These are phyloP conservation scores for Asterophora lycoperdoides DNA, from an alignment of 768 basidiomycete species.

Conservation along the genomic window DNA sequence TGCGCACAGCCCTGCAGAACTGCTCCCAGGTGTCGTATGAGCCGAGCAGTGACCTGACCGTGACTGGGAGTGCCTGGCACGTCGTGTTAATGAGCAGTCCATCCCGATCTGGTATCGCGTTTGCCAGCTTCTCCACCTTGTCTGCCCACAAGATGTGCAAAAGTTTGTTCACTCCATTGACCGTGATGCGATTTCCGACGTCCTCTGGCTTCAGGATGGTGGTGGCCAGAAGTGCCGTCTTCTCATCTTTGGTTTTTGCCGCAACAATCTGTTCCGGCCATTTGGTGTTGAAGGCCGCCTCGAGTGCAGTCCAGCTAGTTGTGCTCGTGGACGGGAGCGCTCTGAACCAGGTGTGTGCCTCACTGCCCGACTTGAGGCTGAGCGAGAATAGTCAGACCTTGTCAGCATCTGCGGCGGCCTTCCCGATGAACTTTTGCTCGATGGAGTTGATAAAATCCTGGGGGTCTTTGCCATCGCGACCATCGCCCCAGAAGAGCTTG, in stretches of 20 bases:
- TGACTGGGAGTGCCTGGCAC: slow-evolving; percentile 8
- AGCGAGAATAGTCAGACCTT: slow-evolving; percentile 14
- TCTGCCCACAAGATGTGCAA: slow-evolving; percentile 22
- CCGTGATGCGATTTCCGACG: slow-evolving; percentile 15
- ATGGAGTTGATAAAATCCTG: slow-evolving; percentile 20
- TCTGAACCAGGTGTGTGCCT: slow-evolving; percentile 13
- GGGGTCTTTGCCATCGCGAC: slow-evolving; percentile 9
- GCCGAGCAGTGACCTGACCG: background rate
- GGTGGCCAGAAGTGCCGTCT: slow-evolving; percentile 2
- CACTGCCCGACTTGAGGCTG: slow-evolving; percentile 8
- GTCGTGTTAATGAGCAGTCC: slow-evolving; percentile 11
- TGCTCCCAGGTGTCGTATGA: slow-evolving; percentile 9
- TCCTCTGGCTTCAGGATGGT: slow-evolving; percentile 10
- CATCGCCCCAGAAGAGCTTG: no score
- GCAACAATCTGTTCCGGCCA: slow-evolving; percentile 15
- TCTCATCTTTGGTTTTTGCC: background rate
- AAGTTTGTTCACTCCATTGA: slow-evolving; percentile 16
- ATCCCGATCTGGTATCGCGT: slow-evolving; percentile 12
- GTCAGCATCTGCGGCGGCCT: slow-evolving; percentile 1
- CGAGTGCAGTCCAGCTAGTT: slow-evolving; percentile 10
- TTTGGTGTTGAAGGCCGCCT: slow-evolving; percentile 8
- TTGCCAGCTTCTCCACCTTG: slow-evolving; percentile 14
- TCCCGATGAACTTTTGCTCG: slow-evolving; percentile 5
- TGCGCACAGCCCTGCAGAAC: slow-evolving; percentile 13
- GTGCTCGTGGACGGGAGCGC: slow-evolving; percentile 5